Evolutionary conservation across 495 filamentous ascomycete species (phyloP), one percentile per base, ranked within the genome.

Genomic region (Penicillium pancosmium): DNA sequence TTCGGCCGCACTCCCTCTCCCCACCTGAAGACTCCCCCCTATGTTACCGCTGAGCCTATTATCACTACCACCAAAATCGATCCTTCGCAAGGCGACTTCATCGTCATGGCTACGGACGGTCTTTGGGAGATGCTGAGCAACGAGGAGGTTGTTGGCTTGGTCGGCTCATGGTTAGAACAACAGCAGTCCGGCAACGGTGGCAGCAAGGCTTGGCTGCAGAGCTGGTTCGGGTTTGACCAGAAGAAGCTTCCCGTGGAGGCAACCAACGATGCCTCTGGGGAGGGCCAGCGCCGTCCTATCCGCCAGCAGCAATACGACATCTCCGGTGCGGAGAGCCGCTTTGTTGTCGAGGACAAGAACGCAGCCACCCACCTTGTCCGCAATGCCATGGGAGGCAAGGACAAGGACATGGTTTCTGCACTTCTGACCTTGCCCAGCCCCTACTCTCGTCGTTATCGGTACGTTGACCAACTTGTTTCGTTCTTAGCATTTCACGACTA

Each of bases 101-200:
- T 99, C 5, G 93, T 99, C 52, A 86, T 99, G 81, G 95, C 95
- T 5, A 96, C 95, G 0, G 95, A 99, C 68, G 95, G 95, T 2
- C 80, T 99, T 12, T 99, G 95, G 94, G 95, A 99, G 76, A 98
- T 98, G 93, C 79, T 99, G 51, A 97, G 91, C 51, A 99, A 97
- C 68, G 95, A 99, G 68, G 95, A 99, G 76, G 95, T 97, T 1
- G 88, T 99, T 49, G 95, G 95, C 0, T 81, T 99, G 7, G 95
- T 99, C 12, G 95, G 93, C 3, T 90, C 93, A 70, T 99, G 95
- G 95, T 82, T 99, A 38, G 93, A 99, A 67, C 82, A 86, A 47
- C 89, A 92, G 64, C 73, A 80, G 49, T 68, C 75, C 15, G 64
- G 78, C 71, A 62, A 68, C 60, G 52, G 72, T 62, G 51, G 67